These are phyloP conservation scores for Umbilicus rupestris DNA, from an alignment of 164 flowering plant species.

Conservation along the genomic window DNA sequence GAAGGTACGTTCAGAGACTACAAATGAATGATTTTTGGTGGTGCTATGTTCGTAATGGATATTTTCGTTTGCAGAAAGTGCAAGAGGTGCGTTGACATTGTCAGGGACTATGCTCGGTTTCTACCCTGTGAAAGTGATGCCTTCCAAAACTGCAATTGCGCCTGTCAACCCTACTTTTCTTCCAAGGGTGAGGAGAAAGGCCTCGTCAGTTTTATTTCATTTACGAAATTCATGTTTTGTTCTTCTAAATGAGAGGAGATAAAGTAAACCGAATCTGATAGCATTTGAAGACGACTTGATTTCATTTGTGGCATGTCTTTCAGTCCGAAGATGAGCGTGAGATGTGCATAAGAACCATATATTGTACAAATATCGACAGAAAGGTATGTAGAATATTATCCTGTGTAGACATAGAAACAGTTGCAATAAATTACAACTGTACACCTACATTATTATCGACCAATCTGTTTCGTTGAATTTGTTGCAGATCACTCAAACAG, in stretches of 20 bases:
- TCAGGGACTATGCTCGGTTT: conserved; percentile 77
- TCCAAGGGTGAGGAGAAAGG: conserved; percentile 44
- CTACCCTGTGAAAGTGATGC: conserved; percentile 68
- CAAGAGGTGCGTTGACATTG: conserved; percentile 52
- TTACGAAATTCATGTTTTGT: background rate
- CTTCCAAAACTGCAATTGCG: conserved; percentile 84
- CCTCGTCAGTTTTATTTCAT: background rate
- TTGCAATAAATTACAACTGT: no score
- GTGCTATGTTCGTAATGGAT: background rate
- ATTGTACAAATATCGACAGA: conserved; percentile 76
- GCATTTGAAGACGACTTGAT: background rate
- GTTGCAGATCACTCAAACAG: conserved; percentile 72
- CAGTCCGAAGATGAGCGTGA: conserved; percentile 77
- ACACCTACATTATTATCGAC: background rate
- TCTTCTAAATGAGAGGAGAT: no score
- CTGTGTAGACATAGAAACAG: background rate
- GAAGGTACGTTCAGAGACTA: conserved; percentile 31
- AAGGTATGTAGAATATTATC: conserved; percentile 33
- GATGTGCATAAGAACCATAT: conserved; percentile 75
- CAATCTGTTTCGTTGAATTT: conserved; percentile 8
- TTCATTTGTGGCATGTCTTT: conserved; percentile 7
- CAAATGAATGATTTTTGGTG: background rate
- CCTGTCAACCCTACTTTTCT: conserved; percentile 77
- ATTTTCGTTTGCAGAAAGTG: conserved; percentile 47
- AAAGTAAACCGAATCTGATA: background rate